Base-by-base conservation (phyloP, 371 early-diverging fungal species). In the Gilbertella persicaria region DNA sequence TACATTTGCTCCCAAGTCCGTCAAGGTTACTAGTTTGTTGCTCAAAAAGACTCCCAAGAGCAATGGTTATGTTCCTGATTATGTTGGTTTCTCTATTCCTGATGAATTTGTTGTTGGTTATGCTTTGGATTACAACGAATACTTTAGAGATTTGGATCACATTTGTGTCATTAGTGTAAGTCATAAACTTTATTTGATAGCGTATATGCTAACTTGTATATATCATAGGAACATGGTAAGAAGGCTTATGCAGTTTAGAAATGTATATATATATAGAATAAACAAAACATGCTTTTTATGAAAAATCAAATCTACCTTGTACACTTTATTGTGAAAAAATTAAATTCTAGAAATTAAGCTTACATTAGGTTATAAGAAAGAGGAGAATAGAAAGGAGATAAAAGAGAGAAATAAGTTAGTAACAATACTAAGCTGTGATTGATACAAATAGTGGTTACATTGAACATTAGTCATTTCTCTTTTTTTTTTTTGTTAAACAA, bases 111-210 rank as follows among this genome's bases (percentile, higher is more conserved):
- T 94, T 46, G 93, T 95, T 45, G 96, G 76, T 6, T 83, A 84
- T 67, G 87, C 86, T 53, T 75, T 93, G 40, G 95, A 96, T 75
- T 96, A 94, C 71, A 95, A 95, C 68, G 95, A 96, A 58, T 78
- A 88, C 54, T 96, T 94, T 80, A 87, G 96, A 50, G 96, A 95
- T 60, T 76, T 96, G 48, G 95, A 96, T 64, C 95, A 95, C 68
- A 92, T 96, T 48, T 90, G 91, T 55, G 88, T 91, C 21, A 94
- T 95, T 64, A 87, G 83, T 60, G 88, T 89, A 64, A 71, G 71
- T 36, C 13, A 44, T 36, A 7, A 3, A 50, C n/a, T n/a, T 29
- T 30, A 39, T 37, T 16, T 35, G 19, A 4, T 38, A 29, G 17
- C 24, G 30, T 48, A 19, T 40, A n/a, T n/a, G n/a, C n/a, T n/a